Evolutionary conservation across 2,329 filamentous ascomycete genomes (phyloP), one percentile per base, ranked within the genome.

Genomic region (Diaporthe velutina): DNA sequence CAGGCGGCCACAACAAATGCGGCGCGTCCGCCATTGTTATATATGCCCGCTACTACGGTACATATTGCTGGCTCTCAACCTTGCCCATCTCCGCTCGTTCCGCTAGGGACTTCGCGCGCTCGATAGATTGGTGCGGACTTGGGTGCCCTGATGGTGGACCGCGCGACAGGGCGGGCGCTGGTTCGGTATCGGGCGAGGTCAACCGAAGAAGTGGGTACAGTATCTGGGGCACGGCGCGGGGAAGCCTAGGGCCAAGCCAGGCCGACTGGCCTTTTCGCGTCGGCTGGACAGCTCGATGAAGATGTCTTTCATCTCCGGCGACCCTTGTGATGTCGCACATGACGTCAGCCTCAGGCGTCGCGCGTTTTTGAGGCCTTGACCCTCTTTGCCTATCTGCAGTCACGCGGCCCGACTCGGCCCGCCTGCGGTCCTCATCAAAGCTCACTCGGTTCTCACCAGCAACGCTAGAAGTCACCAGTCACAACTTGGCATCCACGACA

Each of bases 201-300:
- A 33, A 58, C 70, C 70, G 70, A 75, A 50, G 35, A 64, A 57
- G 74, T 75, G 74, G 74, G 42, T n/a, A n/a, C n/a, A n/a, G n/a
- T 73, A 45, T 57, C 40, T 33, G 35, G 70, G 64, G 64, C 64
- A 68, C 3, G 17, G n/a, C 61, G 61, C 61, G 52, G 61, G 71
- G 70, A 57, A 61, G 13, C 17, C 45, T 15, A 7, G 42, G 19
- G 54, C 54, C 48, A 61, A 52, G 55, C 55, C 42, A 52, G 70
- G 30, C 68, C 42, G 33, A 22, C 28, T 52, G 45, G 30, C 12
- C 61, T 52, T 17, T 42, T 60, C 35, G 35, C n/a, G 7, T 40
- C 57, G 57, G 57, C 19, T 40, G 25, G 28, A 50, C 42, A 67
- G 45, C 64, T 67, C 30, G 3, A 52, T 38, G 42, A 68, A 40